A percentile compares a stretch with the other conserved stretches of the same genome.
These are phyloP conservation scores for Penicillium lividum DNA, from an alignment of 495 filamentous ascomycete species.

Conservation along the genomic window DNA sequence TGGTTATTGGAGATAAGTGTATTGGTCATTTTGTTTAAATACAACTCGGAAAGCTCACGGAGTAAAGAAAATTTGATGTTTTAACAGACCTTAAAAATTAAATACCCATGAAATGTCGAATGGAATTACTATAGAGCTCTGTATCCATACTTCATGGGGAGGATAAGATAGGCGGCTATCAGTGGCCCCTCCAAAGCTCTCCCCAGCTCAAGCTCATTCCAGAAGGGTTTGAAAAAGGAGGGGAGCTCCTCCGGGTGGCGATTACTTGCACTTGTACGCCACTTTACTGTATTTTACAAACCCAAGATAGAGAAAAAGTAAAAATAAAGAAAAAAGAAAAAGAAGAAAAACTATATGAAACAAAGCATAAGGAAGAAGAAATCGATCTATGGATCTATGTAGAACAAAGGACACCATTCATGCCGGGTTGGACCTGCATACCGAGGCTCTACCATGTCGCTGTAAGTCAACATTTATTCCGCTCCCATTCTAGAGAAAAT, in stretches of 20 bases:
- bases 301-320: not conserved
- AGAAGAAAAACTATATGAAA: not conserved
- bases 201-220: slow-evolving; percentile 32
- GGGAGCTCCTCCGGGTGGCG: slow-evolving; percentile 33
- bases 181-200: slow-evolving; percentile 37
- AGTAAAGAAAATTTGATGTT: too few species aligned
- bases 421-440: not conserved
- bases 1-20: not conserved
- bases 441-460: not conserved
- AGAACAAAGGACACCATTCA: not conserved
- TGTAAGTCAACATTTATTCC: not conserved
- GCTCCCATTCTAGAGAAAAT: not conserved
- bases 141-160: too few species aligned
- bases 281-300: slow-evolving; percentile 21
- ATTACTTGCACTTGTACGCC: slow-evolving; percentile 16
- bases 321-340: not conserved
- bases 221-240: slow-evolving; percentile 30
- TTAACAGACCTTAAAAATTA: too few species aligned
- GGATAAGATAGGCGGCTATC: slow-evolving; percentile 30
- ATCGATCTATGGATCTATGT: not conserved
- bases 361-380: not conserved
- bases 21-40: slow-evolving; percentile 5
- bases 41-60: slow-evolving; percentile 21
- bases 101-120: not conserved
- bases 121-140: not conserved